phyloP scores from a whole-genome alignment of 2,329 filamentous ascomycete species.

The Ophioceras dolichostomum region DNA sequence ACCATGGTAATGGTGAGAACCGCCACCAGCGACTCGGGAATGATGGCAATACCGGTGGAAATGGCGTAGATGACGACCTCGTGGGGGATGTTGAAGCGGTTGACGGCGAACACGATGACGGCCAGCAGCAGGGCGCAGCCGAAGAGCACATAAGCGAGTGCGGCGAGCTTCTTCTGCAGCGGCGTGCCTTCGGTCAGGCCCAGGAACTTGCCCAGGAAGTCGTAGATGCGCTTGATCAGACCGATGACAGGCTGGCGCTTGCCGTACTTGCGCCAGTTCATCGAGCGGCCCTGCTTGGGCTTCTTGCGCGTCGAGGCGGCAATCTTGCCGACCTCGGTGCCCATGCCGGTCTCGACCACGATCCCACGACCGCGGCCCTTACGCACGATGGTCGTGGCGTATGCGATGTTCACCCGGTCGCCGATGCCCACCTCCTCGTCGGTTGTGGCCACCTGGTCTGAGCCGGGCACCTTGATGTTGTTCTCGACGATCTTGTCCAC shows the following conservation, averaged over 20 bases:
- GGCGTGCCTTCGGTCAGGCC: conserved; percentile 62
- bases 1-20: conserved; percentile 63
- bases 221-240: conserved; percentile 25
- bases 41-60: conserved; percentile 50
- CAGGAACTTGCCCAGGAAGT: conserved; percentile 31
- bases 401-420: conserved; percentile 63
- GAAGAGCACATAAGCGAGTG: conserved; percentile 73
- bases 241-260: conserved; percentile 25
- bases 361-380: conserved; percentile 63
- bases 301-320: conserved; percentile 48
- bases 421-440: conserved; percentile 50
- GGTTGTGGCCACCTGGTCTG: conserved; percentile 28
- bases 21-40: conserved; percentile 54
- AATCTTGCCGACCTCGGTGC: conserved; percentile 65
- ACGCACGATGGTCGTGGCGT: conserved; percentile 60
- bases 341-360: conserved; percentile 62
- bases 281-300: conserved; percentile 29
- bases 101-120: conserved; percentile 49
- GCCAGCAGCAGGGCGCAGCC: conserved; percentile 52
- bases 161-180: conserved; percentile 72
- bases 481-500: conserved; percentile 52
- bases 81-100: conserved; percentile 36
- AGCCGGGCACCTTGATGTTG: conserved; percentile 28
- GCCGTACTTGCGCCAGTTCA: conserved; percentile 29
- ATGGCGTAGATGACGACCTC: conserved; percentile 51